Evolutionary conservation across 345 rosid genomes (phyloP).

Genomic region (Eucalyptus albens): DNA sequence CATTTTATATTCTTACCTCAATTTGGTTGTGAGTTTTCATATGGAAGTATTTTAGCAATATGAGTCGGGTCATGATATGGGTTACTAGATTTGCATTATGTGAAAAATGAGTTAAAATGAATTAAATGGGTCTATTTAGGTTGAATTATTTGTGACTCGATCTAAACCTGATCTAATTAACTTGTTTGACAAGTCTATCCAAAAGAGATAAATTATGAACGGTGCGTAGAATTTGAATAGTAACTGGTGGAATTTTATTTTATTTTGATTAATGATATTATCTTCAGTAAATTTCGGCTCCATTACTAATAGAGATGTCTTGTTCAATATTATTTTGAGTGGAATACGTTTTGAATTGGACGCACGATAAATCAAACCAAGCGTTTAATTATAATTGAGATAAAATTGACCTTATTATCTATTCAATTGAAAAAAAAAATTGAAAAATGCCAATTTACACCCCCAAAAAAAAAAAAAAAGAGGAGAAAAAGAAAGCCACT

Average conservation of each 20-base stretch:
- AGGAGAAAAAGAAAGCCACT: not conserved
- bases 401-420: not conserved
- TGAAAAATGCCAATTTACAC: not conserved
- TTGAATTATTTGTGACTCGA: not conserved
- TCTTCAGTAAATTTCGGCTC: not conserved
- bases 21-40: not conserved
- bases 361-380: not conserved
- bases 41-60: accelerated
- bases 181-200: accelerated
- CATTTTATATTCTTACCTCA: too few relatives aligned
- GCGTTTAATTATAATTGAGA: not conserved
- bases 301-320: not conserved
- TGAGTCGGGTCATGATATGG: accelerated
- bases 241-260: accelerated
- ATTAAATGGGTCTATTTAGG: not conserved
- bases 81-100: too few relatives aligned
- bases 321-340: not conserved
- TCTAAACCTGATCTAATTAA: accelerated
- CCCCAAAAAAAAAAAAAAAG: accelerated
- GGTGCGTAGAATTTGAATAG: accelerated
- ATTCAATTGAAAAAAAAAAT: not conserved
- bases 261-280: not conserved
- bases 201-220: too few relatives aligned
- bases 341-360: not conserved
- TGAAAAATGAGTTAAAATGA: accelerated